phyloP scores from a whole-genome alignment of 192 early-diverging fungal species.

The Obelidium mucronatum region DNA sequence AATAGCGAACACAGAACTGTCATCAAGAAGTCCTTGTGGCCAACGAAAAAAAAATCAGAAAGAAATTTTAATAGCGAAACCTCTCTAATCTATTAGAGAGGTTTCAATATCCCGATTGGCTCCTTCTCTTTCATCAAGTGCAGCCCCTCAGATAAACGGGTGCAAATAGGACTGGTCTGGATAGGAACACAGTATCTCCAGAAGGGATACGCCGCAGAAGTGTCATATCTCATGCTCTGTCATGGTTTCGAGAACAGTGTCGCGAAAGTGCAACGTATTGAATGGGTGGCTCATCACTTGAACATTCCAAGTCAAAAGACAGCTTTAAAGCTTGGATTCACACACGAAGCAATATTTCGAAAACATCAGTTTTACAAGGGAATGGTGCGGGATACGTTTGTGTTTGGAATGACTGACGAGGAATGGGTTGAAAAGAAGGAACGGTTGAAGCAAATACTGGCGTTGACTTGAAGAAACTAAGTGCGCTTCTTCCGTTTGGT shows the following conservation, averaged over 20 bases:
- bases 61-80: no score
- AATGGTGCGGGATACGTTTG: not conserved
- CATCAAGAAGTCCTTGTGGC: no score
- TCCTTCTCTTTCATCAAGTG: not conserved
- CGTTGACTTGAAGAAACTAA: no score
- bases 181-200: not conserved
- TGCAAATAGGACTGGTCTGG: not conserved
- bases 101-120: not conserved
- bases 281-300: not conserved
- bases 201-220: not conserved
- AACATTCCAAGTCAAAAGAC: not conserved
- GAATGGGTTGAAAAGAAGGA: conserved; percentile 5
- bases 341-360: not conserved
- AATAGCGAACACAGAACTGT: no score
- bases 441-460: not conserved
- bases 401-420: not conserved
- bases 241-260: not conserved
- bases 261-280: not conserved
- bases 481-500: no score
- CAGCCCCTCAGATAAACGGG: not conserved
- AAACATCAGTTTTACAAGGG: conserved; percentile 6
- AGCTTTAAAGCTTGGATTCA: not conserved
- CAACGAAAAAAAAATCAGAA: no score
- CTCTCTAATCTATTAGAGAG: no score
- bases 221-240: not conserved